Evolutionary conservation across 208 protist genomes (phyloP).

Genomic region (Herpetomonas tarakana): DNA sequence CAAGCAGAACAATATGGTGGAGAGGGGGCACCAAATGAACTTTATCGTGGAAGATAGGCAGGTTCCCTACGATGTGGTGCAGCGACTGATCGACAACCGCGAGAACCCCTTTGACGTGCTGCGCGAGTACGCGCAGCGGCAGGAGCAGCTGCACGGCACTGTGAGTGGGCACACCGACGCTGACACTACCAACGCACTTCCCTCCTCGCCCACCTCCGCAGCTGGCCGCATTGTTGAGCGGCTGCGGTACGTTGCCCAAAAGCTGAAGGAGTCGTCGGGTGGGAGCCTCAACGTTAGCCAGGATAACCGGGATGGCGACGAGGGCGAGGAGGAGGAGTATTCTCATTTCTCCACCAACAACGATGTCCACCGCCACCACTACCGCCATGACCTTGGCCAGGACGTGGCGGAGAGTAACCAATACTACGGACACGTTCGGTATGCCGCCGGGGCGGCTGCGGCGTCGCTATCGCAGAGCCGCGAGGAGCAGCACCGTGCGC

Average conservation of each 20-base stretch:
- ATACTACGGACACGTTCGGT: slow-evolving; percentile 4
- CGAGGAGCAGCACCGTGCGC: not conserved
- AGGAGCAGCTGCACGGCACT: not conserved
- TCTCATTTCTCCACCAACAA: too few relatives aligned
- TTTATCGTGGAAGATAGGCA: slow-evolving; percentile 42
- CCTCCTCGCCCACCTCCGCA: too few relatives aligned
- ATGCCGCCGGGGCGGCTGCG: slow-evolving; percentile 4
- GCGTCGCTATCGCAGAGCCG: not conserved
- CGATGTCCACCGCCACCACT: too few relatives aligned
- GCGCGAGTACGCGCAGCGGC: slow-evolving; percentile 3
- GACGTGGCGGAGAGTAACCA: not conserved
- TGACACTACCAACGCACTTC: not conserved
- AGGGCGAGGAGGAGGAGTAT: not conserved
- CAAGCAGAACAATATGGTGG: slow-evolving; percentile 65
- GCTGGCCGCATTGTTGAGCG: slow-evolving; percentile 9
- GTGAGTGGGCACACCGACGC: too few relatives aligned
- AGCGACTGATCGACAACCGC: slow-evolving; percentile 17
- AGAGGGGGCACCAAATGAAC: slow-evolving; percentile 64
- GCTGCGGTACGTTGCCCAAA: not conserved
- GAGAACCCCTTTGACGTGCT: slow-evolving; percentile 21
- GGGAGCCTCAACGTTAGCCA: not conserved
- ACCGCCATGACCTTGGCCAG: not conserved
- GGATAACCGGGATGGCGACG: not conserved
- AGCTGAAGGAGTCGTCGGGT: not conserved
- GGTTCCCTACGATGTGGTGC: slow-evolving; percentile 38